Evolutionary conservation across 306 rosid genomes (phyloP), one percentile per base, ranked within the genome.

Genomic region (apple (Malus domestica)): DNA sequence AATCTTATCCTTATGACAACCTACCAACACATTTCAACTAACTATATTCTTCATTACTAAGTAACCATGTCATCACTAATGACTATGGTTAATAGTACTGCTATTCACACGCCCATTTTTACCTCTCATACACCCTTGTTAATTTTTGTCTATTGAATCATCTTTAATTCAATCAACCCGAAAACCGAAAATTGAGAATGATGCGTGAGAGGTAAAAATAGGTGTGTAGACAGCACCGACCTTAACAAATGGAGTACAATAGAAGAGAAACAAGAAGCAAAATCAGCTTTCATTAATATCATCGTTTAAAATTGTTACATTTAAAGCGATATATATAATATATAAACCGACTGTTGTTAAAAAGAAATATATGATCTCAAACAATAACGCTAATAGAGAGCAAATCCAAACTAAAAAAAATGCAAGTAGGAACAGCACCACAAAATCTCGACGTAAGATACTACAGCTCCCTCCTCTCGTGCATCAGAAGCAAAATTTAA

Each of bases 401-500:
- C 71, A 75, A 79, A 83, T 72, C 85, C 80, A 71, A 69, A 78
- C 80, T 73, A 73, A 73, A 80, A 62, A 62, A 16, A 38, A 38
- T 7, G 2, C 2, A 38, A 27, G 80, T 61, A 62, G 70, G 74
- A 75, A 78, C 67, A 82, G 74, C 79, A 80, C 86, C 88, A 81
- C 95, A 71, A 80, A 82, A 80, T 76, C 80, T 82, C 85, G 75
- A 72, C 78, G 65, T 57, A 72, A 81, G 82, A 82, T 76, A 57
- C 9, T 3, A 19, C 6, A 90, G 81, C 88, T 80, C 77, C 69
- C 72, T 63, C 68, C 82, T 63, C 67, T 80, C 74, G 72, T 80
- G 83, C 83, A 80, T 72, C 73, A 60, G 69, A 82, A 76, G 89
- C 87, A 92, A 96, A 92, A 88, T 80, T 88, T 87, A 84, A 83